Evolutionary conservation across 2,329 filamentous ascomycete genomes (phyloP).

Genomic region (Geoglossum cookeanum): DNA sequence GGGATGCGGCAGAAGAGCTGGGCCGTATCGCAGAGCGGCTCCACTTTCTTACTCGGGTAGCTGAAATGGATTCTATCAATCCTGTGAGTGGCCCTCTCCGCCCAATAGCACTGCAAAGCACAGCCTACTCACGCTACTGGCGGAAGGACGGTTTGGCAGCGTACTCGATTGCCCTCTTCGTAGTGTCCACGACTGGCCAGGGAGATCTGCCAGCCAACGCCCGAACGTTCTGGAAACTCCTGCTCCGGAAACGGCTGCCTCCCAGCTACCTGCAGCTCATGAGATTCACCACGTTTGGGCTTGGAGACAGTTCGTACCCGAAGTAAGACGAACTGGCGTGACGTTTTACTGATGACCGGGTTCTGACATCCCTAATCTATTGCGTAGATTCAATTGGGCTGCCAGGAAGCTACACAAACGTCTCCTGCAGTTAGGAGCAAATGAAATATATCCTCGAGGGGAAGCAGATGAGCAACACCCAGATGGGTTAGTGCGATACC

Average conservation of each 20-base stretch:
- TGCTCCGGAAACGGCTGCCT: conserved; percentile 61
- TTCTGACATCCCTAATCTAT: neutral
- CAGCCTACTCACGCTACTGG: neutral
- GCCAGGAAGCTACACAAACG: conserved; percentile 74
- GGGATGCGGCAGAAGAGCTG: conserved; percentile 77
- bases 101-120: neutral
- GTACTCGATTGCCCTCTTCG: conserved; percentile 44
- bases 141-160: conserved; percentile 31
- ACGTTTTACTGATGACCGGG: neutral
- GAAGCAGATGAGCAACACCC: conserved; percentile 89
- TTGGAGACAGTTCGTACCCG: conserved; percentile 86
- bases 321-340: conserved; percentile 37
- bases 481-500: conserved; percentile 48
- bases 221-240: conserved; percentile 61
- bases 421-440: conserved; percentile 64
- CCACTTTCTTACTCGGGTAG: conserved; percentile 56
- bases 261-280: conserved; percentile 48
- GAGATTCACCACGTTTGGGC: conserved; percentile 68
- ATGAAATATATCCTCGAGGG: conserved; percentile 54
- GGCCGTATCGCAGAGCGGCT: conserved; percentile 55
- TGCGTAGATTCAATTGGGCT: conserved; percentile 69
- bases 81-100: conserved; percentile 36
- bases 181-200: conserved; percentile 83
- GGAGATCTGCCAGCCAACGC: conserved; percentile 82
- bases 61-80: conserved; percentile 57